Evolutionary conservation across 179 eudicot genomes (phyloP).

Genomic region (Heliamphora pulchella): DNA sequence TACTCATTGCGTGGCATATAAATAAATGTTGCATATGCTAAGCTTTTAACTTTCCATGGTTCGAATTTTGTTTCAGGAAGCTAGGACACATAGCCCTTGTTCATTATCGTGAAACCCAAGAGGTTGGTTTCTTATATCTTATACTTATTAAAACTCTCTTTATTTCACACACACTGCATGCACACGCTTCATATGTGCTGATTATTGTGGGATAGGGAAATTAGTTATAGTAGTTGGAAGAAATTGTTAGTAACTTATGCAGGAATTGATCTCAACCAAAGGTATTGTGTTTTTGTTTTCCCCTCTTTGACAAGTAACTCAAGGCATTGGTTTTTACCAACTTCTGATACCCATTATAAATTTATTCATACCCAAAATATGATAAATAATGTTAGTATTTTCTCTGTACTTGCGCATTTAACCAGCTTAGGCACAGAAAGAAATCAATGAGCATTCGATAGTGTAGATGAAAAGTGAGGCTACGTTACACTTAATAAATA

Average conservation of each 20-base stretch:
- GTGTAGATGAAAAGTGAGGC: not conserved
- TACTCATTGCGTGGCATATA: not conserved
- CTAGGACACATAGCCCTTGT: slow-evolving; percentile 92
- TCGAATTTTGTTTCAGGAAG: slow-evolving; percentile 40
- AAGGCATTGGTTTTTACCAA: no score
- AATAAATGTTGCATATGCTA: not conserved
- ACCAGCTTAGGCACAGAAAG: not conserved
- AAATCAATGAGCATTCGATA: not conserved
- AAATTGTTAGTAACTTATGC: not conserved
- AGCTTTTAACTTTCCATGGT: slow-evolving; percentile 6
- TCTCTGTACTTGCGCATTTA: no score
- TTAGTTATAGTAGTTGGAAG: not conserved
- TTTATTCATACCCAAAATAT: no score
- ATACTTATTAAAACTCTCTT: not conserved
- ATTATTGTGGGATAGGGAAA: not conserved
- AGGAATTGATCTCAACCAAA: not conserved
- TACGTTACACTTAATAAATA: not conserved
- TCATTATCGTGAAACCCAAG: slow-evolving; percentile 92
- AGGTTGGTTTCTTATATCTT: slow-evolving; percentile 43
- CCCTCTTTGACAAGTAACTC: no score
- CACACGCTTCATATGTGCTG: not conserved
- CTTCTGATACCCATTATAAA: not conserved
- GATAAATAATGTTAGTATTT: no score
- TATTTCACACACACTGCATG: not conserved
- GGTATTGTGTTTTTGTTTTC: no score